Percentiles rank a stretch among this genome's conserved stretches.
Evolutionary conservation across 495 filamentous ascomycete genomes (phyloP).

Genomic region (Lichenothelia convexa): DNA sequence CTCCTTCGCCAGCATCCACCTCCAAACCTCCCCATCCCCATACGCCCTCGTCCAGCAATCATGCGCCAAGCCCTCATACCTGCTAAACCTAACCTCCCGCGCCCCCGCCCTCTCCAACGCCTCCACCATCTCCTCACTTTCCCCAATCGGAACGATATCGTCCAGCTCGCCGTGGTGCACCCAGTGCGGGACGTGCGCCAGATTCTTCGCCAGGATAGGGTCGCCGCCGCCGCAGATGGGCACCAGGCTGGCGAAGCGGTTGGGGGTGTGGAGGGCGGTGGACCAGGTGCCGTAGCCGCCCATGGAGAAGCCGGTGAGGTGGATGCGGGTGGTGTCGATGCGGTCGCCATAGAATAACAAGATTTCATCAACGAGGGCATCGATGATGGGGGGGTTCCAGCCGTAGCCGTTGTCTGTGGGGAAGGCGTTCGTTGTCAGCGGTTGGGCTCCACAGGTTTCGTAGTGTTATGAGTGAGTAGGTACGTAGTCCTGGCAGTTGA

Average conservation of each 20-base stretch:
- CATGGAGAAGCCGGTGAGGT: slow-evolving; percentile 2
- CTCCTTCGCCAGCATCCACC: slow-evolving; percentile 1
- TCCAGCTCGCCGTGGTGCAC: slow-evolving; percentile 3
- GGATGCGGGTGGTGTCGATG: neutral
- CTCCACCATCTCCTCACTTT: neutral
- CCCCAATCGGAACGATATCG: slow-evolving; percentile 1
- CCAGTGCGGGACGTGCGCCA: slow-evolving; percentile 1
- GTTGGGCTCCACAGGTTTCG: no score
- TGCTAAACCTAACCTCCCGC: neutral
- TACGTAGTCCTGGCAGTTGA: no score
- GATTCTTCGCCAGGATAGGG: neutral
- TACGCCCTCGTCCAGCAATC: slow-evolving; percentile 4
- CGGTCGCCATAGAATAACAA: neutral
- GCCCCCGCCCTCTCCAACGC: slow-evolving; percentile 3
- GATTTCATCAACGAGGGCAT: neutral
- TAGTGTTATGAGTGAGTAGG: no score
- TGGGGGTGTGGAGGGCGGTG: neutral
- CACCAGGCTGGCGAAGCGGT: slow-evolving; percentile 1
- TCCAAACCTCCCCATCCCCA: slow-evolving; percentile 1
- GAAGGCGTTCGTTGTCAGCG: no score
- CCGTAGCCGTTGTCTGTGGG: slow-evolving; percentile 1
- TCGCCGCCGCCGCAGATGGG: slow-evolving; percentile 3
- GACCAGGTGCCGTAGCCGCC: slow-evolving; percentile 3
- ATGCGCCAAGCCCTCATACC: neutral
- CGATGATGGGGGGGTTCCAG: neutral